Base-by-base conservation (phyloP, 441 rosid species). In the Populus trichocarpa region DNA sequence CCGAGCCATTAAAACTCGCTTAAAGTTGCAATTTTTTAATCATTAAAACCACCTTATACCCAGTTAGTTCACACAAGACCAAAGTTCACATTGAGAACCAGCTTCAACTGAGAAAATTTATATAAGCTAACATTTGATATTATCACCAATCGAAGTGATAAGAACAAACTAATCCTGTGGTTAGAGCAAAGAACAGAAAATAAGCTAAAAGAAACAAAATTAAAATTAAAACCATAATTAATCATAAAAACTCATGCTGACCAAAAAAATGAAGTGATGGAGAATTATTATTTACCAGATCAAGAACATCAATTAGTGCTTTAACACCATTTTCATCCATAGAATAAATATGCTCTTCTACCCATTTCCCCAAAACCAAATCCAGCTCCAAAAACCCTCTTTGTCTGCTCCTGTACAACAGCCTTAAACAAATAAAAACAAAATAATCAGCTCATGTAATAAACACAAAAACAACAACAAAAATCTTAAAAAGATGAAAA, bases 331-430 rank as follows among this genome's bases (percentile, higher is more conserved):
- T 82, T 75, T 88, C 90, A 69, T 91, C 97, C 99, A 96, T 85
- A 74, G 93, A 86, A 76, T 84, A 71, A 22, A 94, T 77, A 79
- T 92, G 80, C 63, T 91, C 92, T 78, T 89, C 93, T 70, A 96
- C 99, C 97, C 99, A 94, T 81, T 85, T 91, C 22, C 98, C 99
- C 63, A 94, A 84, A 77, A 94, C 94, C 77, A 94, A 83, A 86
- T 96, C 99, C 85, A 94, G 88, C 80, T 96, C 98, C 79, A 94
- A 77, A 83, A 88, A 90, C 20, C 98, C 99, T 84, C 99, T 84
- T 80, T 96, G 99, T 80, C 83, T 96, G 88, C 99, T 96, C 88
- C 98, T 88, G 84, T 94, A 94, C 85, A 94, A 80, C 83, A 96
- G 78, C 79, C 99, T 95, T 78, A 13, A 63, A 11, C 73, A 74